A percentile compares a stretch with the other conserved stretches of the same genome.
These are phyloP conservation scores for Agaricus subrufescens DNA, from an alignment of 768 basidiomycete species.

Conservation along the genomic window DNA sequence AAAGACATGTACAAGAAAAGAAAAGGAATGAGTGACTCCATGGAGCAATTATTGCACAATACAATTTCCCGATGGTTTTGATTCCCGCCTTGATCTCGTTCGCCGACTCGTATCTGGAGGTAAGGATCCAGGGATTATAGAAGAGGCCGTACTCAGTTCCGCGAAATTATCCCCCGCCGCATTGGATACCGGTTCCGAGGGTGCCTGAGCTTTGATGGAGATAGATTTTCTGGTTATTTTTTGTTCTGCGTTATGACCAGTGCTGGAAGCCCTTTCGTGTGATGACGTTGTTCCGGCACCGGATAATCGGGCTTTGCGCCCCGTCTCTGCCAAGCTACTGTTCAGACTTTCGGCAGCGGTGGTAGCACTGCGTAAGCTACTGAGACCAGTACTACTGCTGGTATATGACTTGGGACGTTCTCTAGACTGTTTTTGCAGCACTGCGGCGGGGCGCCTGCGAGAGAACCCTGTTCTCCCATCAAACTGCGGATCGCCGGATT, in stretches of 20 bases:
- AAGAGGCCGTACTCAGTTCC: conserved; percentile 15
- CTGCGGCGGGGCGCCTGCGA: conserved; percentile 20
- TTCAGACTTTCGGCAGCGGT: conserved; percentile 44
- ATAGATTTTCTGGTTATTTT: not conserved
- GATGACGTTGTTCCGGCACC: conserved; percentile 2
- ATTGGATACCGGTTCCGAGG: conserved; percentile 20
- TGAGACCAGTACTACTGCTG: conserved; percentile 53
- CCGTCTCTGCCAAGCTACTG: conserved; percentile 16
- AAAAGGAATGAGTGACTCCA: conserved; percentile 8
- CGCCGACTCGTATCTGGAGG: conserved; percentile 26
- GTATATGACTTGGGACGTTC: conserved; percentile 56
- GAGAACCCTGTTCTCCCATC: conserved; percentile 14
- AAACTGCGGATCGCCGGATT: conserved; percentile 12
- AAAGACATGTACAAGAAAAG: not conserved
- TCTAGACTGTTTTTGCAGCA: conserved; percentile 23
- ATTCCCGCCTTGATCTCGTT: conserved; percentile 36
- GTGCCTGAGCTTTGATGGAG: not conserved
- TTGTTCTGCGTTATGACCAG: conserved; percentile 1
- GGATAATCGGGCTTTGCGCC: conserved; percentile 4
- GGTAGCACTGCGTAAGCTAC: conserved; percentile 55
- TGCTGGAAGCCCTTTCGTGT: not conserved
- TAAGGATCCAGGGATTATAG: conserved; percentile 31
- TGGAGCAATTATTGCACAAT: conserved; percentile 36
- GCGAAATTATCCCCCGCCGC: conserved; percentile 15
- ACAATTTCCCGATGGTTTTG: conserved; percentile 37